A percentile compares a stretch with the other conserved stretches of the same genome.
These are phyloP conservation scores for Amphichorda felina DNA, from an alignment of 2,329 filamentous ascomycete genomes.

Conservation along the genomic window DNA sequence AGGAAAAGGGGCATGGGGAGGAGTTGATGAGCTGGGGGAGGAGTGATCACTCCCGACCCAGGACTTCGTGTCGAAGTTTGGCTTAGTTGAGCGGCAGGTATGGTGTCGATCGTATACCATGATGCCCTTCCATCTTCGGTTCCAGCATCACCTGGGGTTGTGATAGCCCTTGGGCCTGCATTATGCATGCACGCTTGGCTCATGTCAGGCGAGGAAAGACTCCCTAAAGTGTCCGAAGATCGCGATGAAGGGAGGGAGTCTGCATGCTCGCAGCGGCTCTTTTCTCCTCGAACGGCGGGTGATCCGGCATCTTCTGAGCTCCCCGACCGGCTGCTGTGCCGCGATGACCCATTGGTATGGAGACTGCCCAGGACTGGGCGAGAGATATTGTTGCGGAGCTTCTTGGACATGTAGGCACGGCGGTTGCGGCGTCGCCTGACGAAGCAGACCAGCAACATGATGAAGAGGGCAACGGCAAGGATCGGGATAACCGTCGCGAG, in stretches of 20 bases:
- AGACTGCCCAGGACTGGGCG: conserved; percentile 16
- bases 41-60: conserved; percentile 13
- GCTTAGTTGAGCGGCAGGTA: conserved; percentile 11
- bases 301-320: conserved; percentile 5
- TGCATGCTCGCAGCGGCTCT: conserved; percentile 11
- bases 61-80: conserved; percentile 12
- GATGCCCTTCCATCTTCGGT: conserved; percentile 16
- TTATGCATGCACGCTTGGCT: conserved; percentile 12
- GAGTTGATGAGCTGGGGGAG: conserved; percentile 17
- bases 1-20: conserved; percentile 16
- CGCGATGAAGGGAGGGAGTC: conserved; percentile 11
- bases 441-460: conserved; percentile 20
- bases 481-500: conserved; percentile 32
- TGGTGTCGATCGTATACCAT: conserved; percentile 21
- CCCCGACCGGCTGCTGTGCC: conserved; percentile 9
- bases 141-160: conserved; percentile 9
- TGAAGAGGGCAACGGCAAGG: conserved; percentile 18
- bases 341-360: conserved; percentile 12
- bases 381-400: conserved; percentile 19
- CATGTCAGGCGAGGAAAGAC: conserved; percentile 10
- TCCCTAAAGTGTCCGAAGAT: conserved; percentile 15
- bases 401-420: conserved; percentile 15
- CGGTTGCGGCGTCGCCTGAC: conserved; percentile 17
- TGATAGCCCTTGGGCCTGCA: conserved; percentile 9
- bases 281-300: conserved; percentile 7